A percentile compares a stretch with the other conserved stretches of the same genome.
Conservation (phyloP, 805 yeast genomes). For the Grigorovia yakushimaensis region DNA sequence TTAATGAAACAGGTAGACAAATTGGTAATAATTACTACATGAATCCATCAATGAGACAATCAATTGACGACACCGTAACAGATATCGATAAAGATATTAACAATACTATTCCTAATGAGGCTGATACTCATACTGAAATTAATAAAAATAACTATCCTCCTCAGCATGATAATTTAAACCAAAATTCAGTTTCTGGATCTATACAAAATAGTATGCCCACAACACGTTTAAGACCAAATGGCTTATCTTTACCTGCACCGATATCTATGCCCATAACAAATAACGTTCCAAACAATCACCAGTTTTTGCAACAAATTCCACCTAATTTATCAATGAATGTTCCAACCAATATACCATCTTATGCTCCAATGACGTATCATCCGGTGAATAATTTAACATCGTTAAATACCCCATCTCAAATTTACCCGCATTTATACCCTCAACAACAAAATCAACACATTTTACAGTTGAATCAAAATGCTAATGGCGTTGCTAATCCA, state of each 20-base stretch:
- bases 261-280: not conserved
- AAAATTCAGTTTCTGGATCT: not conserved
- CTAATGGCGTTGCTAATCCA: not conserved
- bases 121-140: too few relatives aligned
- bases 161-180: not conserved
- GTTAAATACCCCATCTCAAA: not conserved
- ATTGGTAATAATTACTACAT: not conserved
- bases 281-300: not conserved
- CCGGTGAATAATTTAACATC: not conserved
- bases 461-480: not conserved
- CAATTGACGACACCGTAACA: not conserved
- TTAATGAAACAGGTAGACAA: not conserved
- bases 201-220: not conserved
- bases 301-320: not conserved
- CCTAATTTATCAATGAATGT: not conserved
- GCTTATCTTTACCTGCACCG: not conserved
- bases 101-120: too few relatives aligned
- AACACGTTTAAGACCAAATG: not conserved
- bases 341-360: not conserved
- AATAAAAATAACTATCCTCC: not conserved
- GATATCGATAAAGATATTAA: not conserved
- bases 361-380: not conserved
- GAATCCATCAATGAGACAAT: not conserved
- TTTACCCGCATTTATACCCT: not conserved
- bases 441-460: not conserved